Evolutionary conservation across 176 grass and related monocot genomes (phyloP), one percentile per base, ranked within the genome.

Genomic region (Ensete glaucum): DNA sequence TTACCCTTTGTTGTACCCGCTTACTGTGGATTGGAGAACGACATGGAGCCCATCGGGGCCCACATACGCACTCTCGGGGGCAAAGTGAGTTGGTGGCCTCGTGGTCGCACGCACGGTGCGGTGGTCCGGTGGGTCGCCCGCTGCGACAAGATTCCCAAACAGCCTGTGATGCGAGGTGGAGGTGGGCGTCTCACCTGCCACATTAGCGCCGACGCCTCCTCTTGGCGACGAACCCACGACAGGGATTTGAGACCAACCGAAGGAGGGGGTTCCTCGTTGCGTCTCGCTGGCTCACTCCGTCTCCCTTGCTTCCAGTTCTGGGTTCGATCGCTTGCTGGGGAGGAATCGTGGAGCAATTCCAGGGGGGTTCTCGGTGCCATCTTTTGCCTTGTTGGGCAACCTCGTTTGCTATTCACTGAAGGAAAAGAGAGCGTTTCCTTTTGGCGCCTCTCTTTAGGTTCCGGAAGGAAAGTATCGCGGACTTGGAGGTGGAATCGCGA

Each of bases 101-200:
- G 34, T 6, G 34, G 34, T 43, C 34, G 4, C 0, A 17, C 3
- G 8, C 14, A 60, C 57, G n/a, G 57, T n/a, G 19, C 9, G 57
- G 57, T 20, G 57, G 57, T 60, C 57, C 17, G 8, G 57, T 8
- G 57, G 34, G 4, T 43, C 34, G 27, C 5, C 57, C 57, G 9
- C 19, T 60, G 16, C 57, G 57, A 20, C 17, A 60, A 60, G 57
- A 60, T 21, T 21, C 57, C 0, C 16, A 8, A n/a, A 60, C 57
- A 60, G 57, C 57, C 57, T 60, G 57, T 60, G 57, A 60, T 60
- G 57, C 57, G 57, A 60, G 43, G 67, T 11, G 67, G 67, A 70
- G 67, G 67, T 70, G 17, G 67, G 67, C 67, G 43, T 70, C 67
- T 50, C 19, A 70, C 67, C 67, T 70, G 67, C 67, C 67, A 11